Evolutionary conservation across 2,329 filamentous ascomycete species (phyloP), one percentile per base, ranked within the genome.

Genomic region (Ophiostoma pallidulum): DNA sequence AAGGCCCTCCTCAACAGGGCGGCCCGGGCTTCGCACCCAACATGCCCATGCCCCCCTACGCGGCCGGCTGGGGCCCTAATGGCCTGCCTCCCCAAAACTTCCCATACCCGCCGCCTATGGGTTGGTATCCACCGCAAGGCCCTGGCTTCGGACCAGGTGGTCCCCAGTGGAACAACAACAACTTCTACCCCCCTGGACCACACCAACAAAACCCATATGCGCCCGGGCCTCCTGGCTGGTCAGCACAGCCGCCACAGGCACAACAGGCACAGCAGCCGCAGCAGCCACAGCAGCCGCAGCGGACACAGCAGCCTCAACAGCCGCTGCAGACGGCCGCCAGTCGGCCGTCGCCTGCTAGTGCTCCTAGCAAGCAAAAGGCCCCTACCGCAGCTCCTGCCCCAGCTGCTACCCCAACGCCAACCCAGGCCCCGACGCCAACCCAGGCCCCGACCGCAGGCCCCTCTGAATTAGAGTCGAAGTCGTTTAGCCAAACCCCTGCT

Each of bases 101-200:
- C 75, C 83, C 84, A 1, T 94, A 89, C 62, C 85, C 84, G 53
- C 82, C 80, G 14, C 85, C 80, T 40, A 78, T 79, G 20, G 84
- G 83, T 48, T 94, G 87, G 85, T 91, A 82, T 61, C 84, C 84
- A 56, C 78, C 75, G 8, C 53, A 45, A 33, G 83, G 82, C 7
- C 85, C 86, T 64, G 82, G 81, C 22, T 92, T 88, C 56, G 83
- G 81, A 29, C 80, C 77, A 66, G 26, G 37, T 16, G 82, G 78
- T 13, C 78, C 77, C 41, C 74, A 72, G 16, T 78, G 73, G 74
- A 69, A 65, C 59, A 72, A 65, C 59, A 72, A 67, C 60, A 74
- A 68, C 56, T 77, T 73, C 18, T 86, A 83, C 59, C 82, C 80
- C 51, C 78, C 77, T 31, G 77, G 77, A 18, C 46, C 49, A 3